Evolutionary conservation across 2,329 filamentous ascomycete species (phyloP).

Genomic region (Pezicula carpinea): DNA sequence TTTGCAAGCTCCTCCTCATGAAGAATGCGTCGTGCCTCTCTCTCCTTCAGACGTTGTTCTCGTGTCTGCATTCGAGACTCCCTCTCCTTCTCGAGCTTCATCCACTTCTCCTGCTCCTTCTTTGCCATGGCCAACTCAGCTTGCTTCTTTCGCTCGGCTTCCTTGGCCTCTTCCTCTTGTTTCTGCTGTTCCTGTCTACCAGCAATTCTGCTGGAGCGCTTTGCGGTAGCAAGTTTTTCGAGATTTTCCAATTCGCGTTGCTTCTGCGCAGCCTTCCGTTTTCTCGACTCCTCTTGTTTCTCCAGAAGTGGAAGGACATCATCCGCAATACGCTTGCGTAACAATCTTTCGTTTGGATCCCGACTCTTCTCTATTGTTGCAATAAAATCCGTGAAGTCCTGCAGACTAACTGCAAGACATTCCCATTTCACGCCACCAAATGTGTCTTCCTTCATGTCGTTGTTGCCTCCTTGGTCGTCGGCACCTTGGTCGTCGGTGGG

Average conservation of each 20-base stretch:
- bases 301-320: conserved; percentile 83
- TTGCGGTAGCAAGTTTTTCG: conserved; percentile 87
- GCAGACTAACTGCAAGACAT: conserved; percentile 76
- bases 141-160: conserved; percentile 63
- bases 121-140: conserved; percentile 60
- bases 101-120: conserved; percentile 59
- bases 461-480: conserved; percentile 36
- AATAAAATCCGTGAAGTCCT: conserved; percentile 71
- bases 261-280: conserved; percentile 61
- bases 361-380: conserved; percentile 68
- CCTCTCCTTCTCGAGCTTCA: conserved; percentile 64
- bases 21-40: conserved; percentile 75
- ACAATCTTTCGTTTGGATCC: conserved; percentile 78
- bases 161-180: conserved; percentile 64
- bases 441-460: conserved; percentile 51
- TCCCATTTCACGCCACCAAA: conserved; percentile 83
- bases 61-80: conserved; percentile 77
- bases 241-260: conserved; percentile 77
- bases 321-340: conserved; percentile 67
- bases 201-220: conserved; percentile 86
- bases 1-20: conserved; percentile 80
- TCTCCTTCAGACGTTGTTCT: conserved; percentile 80
- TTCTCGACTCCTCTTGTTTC: conserved; percentile 69
- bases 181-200: conserved; percentile 74
- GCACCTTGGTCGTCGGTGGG: conserved; percentile 33